These are phyloP conservation scores for Pseudogymnoascus sp. DNA, from an alignment of 2,329 filamentous ascomycete genomes.

Conservation along the genomic window DNA sequence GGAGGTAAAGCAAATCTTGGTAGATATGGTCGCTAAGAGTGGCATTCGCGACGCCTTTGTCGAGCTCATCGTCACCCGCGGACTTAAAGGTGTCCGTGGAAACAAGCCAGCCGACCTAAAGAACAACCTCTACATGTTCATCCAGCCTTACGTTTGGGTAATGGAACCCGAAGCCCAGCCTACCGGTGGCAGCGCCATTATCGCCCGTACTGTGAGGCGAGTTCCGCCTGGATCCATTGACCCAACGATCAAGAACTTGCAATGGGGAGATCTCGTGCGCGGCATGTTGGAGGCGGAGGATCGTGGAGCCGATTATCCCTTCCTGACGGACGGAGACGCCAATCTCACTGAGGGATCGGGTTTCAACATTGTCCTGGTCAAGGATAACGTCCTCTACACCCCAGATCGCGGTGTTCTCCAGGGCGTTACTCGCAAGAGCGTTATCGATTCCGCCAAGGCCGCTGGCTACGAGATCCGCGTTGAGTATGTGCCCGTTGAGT, in stretches of 20 bases:
- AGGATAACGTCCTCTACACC: conserved; percentile 38
- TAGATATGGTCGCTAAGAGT: conserved; percentile 39
- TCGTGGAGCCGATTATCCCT: conserved; percentile 40
- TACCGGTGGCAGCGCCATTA: conserved; percentile 35
- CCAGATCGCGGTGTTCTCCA: conserved; percentile 41
- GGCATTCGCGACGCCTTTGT: conserved; percentile 44
- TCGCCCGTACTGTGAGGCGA: conserved; percentile 40
- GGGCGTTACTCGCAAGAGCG: conserved; percentile 43
- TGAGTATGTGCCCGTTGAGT: conserved; percentile 37
- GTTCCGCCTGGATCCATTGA: conserved; percentile 41
- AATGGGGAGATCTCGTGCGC: conserved; percentile 43
- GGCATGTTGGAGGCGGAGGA: conserved; percentile 41
- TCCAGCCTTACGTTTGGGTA: conserved; percentile 43
- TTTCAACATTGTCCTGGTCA: conserved; percentile 42
- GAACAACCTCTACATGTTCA: conserved; percentile 41
- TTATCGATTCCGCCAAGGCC: conserved; percentile 35
- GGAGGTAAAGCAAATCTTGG: conserved; percentile 33
- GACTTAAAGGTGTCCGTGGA: conserved; percentile 36
- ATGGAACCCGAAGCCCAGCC: conserved; percentile 40
- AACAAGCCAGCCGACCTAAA: conserved; percentile 28
- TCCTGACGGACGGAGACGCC: conserved; percentile 43
- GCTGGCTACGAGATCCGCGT: conserved; percentile 31
- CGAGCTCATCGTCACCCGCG: conserved; percentile 44
- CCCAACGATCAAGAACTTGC: conserved; percentile 45
- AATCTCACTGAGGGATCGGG: conserved; percentile 45